Percentiles rank a stretch among this genome's conserved stretches.
These are phyloP conservation scores for Boletus subparvulus DNA, from an alignment of 768 basidiomycete species.

Conservation along the genomic window DNA sequence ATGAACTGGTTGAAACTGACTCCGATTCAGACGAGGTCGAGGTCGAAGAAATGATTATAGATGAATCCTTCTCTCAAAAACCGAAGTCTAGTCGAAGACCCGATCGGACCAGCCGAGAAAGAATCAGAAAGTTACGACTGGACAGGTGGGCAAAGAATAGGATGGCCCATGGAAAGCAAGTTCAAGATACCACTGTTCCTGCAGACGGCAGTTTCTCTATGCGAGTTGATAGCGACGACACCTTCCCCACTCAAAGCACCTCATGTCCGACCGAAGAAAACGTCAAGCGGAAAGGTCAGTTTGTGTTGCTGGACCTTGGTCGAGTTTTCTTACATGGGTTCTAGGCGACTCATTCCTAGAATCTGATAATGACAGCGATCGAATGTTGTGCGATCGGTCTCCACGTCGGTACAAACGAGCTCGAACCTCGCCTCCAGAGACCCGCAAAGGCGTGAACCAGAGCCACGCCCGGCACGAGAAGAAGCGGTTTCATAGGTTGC, in stretches of 20 bases:
- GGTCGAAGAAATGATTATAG: slow-evolving; percentile 52
- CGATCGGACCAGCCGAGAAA: slow-evolving; percentile 32
- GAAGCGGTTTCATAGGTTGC: slow-evolving; percentile 42
- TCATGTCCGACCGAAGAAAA: slow-evolving; percentile 28
- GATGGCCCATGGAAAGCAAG: slow-evolving; percentile 26
- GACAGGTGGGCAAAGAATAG: slow-evolving; percentile 30
- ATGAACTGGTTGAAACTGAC: slow-evolving; percentile 22
- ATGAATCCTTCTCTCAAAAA: slow-evolving; percentile 29
- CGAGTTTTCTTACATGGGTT: slow-evolving; percentile 1
- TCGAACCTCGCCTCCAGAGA: slow-evolving; percentile 48
- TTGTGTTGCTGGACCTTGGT: not conserved
- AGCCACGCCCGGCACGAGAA: slow-evolving; percentile 42
- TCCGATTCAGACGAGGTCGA: slow-evolving; percentile 43
- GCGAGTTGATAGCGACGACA: slow-evolving; percentile 27
- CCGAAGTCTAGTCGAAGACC: slow-evolving; percentile 15
- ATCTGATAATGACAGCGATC: slow-evolving; percentile 31
- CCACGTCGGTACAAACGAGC: slow-evolving; percentile 42
- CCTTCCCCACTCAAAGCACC: slow-evolving; percentile 12
- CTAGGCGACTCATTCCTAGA: slow-evolving; percentile 21
- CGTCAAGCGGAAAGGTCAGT: slow-evolving; percentile 53
- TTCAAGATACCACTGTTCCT: slow-evolving; percentile 31
- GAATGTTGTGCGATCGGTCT: slow-evolving; percentile 33
- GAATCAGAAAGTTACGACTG: slow-evolving; percentile 26
- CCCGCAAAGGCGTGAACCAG: slow-evolving; percentile 39
- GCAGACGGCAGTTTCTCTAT: slow-evolving; percentile 32